These are phyloP conservation scores for Ilyonectria robusta DNA, from an alignment of 2,329 filamentous ascomycete species.

Conservation along the genomic window DNA sequence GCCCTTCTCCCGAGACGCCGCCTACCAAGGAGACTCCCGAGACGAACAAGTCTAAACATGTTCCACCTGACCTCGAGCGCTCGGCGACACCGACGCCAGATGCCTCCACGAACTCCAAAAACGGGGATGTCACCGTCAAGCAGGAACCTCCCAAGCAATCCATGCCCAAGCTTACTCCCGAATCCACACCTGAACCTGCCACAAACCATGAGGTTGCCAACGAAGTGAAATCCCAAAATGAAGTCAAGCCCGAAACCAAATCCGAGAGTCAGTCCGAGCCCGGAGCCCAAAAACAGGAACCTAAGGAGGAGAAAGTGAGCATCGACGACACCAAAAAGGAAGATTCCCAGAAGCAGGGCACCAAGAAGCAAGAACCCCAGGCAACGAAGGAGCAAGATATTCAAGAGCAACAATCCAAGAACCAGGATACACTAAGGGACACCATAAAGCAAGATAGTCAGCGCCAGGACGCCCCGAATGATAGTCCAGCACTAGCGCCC, in stretches of 20 bases:
- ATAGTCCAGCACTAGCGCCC: constrained; percentile 12
- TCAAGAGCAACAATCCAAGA: background rate
- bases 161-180: constrained; percentile 24
- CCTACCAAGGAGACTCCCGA: constrained; percentile 34
- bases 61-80: constrained; percentile 22
- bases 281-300: background rate
- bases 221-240: constrained; percentile 8
- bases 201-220: constrained; percentile 14
- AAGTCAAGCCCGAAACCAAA: constrained; percentile 4
- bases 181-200: constrained; percentile 18
- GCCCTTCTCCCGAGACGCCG: constrained; percentile 34
- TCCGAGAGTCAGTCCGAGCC: background rate
- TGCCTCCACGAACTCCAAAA: background rate
- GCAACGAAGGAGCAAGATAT: background rate
- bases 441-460: background rate
- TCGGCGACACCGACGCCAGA: constrained; percentile 7
- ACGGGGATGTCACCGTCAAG: background rate
- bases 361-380: background rate
- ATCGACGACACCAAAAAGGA: background rate
- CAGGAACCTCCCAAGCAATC: constrained; percentile 22
- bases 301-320: background rate
- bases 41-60: constrained; percentile 27
- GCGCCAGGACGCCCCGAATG: constrained; percentile 12
- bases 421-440: background rate
- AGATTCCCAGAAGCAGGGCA: background rate